These are phyloP conservation scores for Cunninghamia lanceolata DNA, from an alignment of 75 land plant species.

Conservation along the genomic window DNA sequence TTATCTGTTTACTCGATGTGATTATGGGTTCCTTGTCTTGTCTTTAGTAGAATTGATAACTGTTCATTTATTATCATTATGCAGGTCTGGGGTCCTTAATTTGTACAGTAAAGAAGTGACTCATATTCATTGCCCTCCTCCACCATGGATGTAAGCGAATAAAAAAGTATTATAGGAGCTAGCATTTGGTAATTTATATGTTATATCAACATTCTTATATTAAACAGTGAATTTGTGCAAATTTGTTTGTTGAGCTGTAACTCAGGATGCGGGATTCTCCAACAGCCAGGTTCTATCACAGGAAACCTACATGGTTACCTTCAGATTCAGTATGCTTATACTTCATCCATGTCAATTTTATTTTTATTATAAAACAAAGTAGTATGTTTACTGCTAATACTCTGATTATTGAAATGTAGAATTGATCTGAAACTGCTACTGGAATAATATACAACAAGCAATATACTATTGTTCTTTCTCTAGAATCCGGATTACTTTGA, in stretches of 20 bases:
- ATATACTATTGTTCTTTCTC: background rate
- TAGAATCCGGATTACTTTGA: background rate
- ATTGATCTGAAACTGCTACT: background rate
- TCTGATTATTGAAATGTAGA: background rate
- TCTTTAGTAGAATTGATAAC: background rate
- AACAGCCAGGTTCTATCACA: conserved; percentile 14
- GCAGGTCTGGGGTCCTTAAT: conserved; percentile 31
- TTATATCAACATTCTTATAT: background rate
- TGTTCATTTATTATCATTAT: conserved; percentile 10
- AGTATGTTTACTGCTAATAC: too few species aligned
- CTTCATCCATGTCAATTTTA: background rate
- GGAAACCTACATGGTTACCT: conserved; percentile 69
- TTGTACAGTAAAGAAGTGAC: conserved; percentile 15
- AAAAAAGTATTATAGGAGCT: background rate
- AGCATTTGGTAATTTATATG: background rate
- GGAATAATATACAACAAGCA: background rate
- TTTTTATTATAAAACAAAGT: background rate
- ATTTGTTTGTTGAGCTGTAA: background rate
- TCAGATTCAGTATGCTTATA: conserved; percentile 47
- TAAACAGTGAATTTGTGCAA: background rate
- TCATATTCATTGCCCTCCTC: conserved; percentile 34
- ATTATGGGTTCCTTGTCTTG: background rate
- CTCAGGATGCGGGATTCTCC: background rate
- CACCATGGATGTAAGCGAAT: conserved; percentile 19
- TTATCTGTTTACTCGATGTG: background rate